Conservation (phyloP, 768 basidiomycete genomes). For the Leccinum broughii region DNA sequence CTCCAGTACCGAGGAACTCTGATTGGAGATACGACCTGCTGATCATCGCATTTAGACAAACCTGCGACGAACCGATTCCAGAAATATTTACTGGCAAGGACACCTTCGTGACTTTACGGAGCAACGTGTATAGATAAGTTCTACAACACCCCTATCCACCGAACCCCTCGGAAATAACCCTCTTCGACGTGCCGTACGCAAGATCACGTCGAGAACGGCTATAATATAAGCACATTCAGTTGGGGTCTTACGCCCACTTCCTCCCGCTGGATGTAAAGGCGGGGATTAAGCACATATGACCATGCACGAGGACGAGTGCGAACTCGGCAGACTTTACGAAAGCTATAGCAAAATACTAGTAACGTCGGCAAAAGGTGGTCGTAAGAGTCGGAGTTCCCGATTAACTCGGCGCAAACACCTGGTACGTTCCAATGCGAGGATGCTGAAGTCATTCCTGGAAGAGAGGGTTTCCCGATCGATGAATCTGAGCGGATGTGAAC, state of each 20-base stretch:
- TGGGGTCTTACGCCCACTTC: constrained; percentile 50
- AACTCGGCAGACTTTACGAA: background rate
- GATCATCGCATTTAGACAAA: background rate
- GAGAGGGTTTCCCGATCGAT: constrained; percentile 3
- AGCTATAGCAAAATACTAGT: background rate
- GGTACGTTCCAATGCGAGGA: background rate
- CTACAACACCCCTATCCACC: constrained; percentile 29
- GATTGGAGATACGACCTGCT: background rate
- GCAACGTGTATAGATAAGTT: constrained; percentile 38
- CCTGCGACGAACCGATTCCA: background rate
- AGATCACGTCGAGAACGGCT: no score
- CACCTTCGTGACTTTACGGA: constrained; percentile 34
- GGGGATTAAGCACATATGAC: background rate
- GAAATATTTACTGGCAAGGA: background rate
- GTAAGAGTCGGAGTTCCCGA: background rate
- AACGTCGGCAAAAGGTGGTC: background rate
- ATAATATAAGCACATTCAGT: constrained; percentile 33
- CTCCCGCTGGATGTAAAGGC: background rate
- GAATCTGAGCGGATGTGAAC: constrained; percentile 5
- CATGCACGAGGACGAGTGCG: background rate
- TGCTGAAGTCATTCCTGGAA: background rate
- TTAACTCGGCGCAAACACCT: background rate
- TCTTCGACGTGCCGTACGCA: background rate
- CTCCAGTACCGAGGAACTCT: background rate
- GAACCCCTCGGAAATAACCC: constrained; percentile 28